Percentiles rank a stretch among this genome's conserved stretches.
phyloP scores from a whole-genome alignment of 495 filamentous ascomycete species.

The Neurospora discreta region DNA sequence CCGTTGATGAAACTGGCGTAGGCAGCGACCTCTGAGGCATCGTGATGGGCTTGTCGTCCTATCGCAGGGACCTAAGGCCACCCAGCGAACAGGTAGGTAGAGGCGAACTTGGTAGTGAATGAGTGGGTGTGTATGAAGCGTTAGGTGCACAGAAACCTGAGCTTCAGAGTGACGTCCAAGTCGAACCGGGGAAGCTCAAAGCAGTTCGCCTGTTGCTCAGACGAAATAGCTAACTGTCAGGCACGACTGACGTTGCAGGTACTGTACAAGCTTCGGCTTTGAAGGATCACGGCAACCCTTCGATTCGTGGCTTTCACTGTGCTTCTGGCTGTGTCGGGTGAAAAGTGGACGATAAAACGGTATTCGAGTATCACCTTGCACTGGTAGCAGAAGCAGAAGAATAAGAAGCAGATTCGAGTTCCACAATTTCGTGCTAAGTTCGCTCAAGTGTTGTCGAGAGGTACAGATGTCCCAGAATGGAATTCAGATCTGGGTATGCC shows the following conservation, averaged over 20 bases:
- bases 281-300: not conserved
- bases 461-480: not conserved
- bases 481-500: not conserved
- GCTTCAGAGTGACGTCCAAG: not conserved
- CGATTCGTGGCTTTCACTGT: not conserved
- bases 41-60: slow-evolving; percentile 10
- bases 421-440: not conserved
- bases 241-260: not conserved
- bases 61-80: not conserved
- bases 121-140: not conserved
- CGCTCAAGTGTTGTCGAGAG: not conserved
- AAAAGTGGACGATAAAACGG: not conserved
- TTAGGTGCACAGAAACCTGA: not conserved
- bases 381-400: not conserved
- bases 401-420: not conserved
- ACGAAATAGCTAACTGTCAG: not conserved
- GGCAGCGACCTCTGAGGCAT: slow-evolving; percentile 67
- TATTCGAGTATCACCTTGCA: not conserved
- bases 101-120: not conserved
- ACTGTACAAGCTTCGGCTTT: not conserved
- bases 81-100: not conserved
- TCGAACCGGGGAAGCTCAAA: not conserved
- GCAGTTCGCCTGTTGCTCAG: not conserved
- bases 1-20: slow-evolving; percentile 75
- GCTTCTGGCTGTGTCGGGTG: not conserved